These are phyloP conservation scores for Lactarius trivialis DNA, from an alignment of 768 basidiomycete species.

Conservation along the genomic window DNA sequence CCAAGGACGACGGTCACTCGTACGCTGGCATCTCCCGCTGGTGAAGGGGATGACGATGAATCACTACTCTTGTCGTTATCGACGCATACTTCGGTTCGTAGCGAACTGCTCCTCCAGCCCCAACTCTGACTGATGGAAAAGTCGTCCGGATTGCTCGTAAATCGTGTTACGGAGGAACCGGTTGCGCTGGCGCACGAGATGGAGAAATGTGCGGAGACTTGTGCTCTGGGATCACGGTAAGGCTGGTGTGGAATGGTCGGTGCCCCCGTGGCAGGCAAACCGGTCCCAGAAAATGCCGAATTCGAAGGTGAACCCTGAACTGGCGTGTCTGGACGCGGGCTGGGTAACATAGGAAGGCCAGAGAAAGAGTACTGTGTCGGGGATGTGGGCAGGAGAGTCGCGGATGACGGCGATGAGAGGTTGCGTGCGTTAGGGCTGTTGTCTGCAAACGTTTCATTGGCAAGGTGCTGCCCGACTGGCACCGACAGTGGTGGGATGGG, in stretches of 20 bases:
- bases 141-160: constrained; percentile 78
- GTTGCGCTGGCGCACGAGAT: constrained; percentile 77
- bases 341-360: constrained; percentile 15
- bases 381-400: background rate
- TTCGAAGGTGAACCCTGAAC: constrained; percentile 20
- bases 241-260: constrained; percentile 52
- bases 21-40: constrained; percentile 45
- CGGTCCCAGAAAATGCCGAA: constrained; percentile 4
- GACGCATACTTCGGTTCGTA: constrained; percentile 43
- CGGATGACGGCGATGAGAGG: constrained; percentile 7
- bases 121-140: constrained; percentile 85
- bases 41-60: background rate
- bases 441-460: background rate
- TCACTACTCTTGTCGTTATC: constrained; percentile 26
- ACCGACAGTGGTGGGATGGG: constrained; percentile 67
- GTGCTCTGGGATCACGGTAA: constrained; percentile 67
- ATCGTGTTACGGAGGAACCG: constrained; percentile 75
- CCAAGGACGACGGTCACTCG: constrained; percentile 77
- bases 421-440: background rate
- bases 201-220: constrained; percentile 74
- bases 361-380: constrained; percentile 20
- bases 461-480: constrained; percentile 29
- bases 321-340: constrained; percentile 18
- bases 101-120: constrained; percentile 79
- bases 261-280: constrained; percentile 39